phyloP scores from a whole-genome alignment of 2,329 filamentous ascomycete genomes.

The Neonectria sp. region DNA sequence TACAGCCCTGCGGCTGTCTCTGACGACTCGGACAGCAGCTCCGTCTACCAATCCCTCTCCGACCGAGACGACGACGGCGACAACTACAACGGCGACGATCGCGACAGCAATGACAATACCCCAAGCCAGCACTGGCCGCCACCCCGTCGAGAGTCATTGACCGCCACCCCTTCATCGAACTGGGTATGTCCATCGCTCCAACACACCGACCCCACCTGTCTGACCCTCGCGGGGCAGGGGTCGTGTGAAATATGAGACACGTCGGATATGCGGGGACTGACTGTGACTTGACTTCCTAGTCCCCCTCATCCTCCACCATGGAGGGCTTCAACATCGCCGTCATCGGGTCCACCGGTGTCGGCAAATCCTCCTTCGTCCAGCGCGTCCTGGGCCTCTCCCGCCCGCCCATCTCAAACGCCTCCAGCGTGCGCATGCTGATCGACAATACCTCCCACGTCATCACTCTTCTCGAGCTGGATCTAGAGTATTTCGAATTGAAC shows the following conservation, averaged over 20 bases:
- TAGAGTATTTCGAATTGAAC: constrained; percentile 75
- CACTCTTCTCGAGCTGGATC: constrained; percentile 75
- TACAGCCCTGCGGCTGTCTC: constrained; percentile 54
- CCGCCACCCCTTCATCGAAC: constrained; percentile 54
- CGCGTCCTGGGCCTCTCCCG: constrained; percentile 70
- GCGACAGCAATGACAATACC: constrained; percentile 47
- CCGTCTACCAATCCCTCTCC: constrained; percentile 47
- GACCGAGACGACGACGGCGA: constrained; percentile 56
- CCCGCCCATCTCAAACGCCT: constrained; percentile 68
- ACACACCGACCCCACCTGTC: constrained; percentile 40
- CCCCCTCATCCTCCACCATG: constrained; percentile 60
- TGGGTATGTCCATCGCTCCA: constrained; percentile 54
- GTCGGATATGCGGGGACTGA: constrained; percentile 43
- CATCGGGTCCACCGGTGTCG: constrained; percentile 76
- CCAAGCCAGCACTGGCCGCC: constrained; percentile 58
- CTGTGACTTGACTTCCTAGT: constrained; percentile 44
- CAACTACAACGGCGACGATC: constrained; percentile 36
- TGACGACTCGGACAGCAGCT: constrained; percentile 45
- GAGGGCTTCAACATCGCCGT: constrained; percentile 76
- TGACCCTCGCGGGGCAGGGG: constrained; percentile 43
- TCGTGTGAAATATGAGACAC: constrained; percentile 33
- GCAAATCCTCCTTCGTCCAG: constrained; percentile 79
- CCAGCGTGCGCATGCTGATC: constrained; percentile 70
- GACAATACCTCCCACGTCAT: constrained; percentile 72
- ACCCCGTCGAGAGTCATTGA: constrained; percentile 66